Base-by-base conservation (phyloP, 805 yeast genomes). In the Ogataea paraovalis region DNA sequence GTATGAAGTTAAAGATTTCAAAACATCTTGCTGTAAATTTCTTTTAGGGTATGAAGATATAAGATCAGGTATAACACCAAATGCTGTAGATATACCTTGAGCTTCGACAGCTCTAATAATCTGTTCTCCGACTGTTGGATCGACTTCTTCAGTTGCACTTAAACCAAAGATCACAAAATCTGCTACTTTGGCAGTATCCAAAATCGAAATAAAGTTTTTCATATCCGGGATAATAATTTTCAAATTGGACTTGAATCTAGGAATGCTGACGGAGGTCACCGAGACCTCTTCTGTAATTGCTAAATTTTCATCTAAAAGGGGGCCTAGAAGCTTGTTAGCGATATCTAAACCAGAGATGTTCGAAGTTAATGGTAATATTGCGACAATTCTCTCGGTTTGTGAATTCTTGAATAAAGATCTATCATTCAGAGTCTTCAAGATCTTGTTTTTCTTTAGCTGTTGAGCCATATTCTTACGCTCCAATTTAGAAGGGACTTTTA, bases 161-260 rank as follows among this genome's bases (percentile, higher is more conserved):
- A 94, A 71, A n/a, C 91, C 95, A 65, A 94, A 86, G 1, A 95
- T 70, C 2, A 90, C 94, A 61, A 81, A 89, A 70, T 94, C 99
- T 0, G 98, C 83, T 5, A 87, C 80, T 61, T 87, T 87, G 18
- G 95, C 88, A 30, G 95, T 85, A 68, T 94, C 97, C 48, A 94
- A 64, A 28, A 94, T 75, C 18, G 85, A 72, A 33, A 87, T 65
- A 44, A 90, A 75, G 61, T 85, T 79, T 44, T 69, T 61, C 70
- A 77, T 77, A 56, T 86, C 83, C 2, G 96, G 96, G 20, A 85
- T 69, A 3, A 89, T 76, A 44, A 91, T 72, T 61, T 87, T 86
- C 50, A 94, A 61, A 56, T 78, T 82, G 43, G 92, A 78, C 65
- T 85, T 87, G 68, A 87, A 94, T 49, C 89, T 79, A 21, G 74